These are phyloP conservation scores for Tetradesmus lagerheimii DNA, from an alignment of 139 green algal genomes.

Conservation along the genomic window DNA sequence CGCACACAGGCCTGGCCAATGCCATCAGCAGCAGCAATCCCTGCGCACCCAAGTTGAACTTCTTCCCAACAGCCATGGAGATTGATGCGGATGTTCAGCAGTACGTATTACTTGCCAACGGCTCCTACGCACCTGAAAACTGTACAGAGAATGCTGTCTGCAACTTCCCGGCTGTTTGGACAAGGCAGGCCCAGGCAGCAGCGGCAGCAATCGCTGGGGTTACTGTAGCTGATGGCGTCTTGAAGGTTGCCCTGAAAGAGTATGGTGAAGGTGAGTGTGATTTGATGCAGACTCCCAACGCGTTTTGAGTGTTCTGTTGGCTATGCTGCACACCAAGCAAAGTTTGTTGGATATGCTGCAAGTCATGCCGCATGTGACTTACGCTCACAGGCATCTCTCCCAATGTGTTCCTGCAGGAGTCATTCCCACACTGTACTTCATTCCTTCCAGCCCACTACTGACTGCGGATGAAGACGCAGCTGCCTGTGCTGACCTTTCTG, in stretches of 20 bases:
- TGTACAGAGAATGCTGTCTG: conserved; percentile 14
- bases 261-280: conserved; percentile 8
- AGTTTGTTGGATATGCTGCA: too few species aligned
- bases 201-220: neutral
- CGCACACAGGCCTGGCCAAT: neutral
- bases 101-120: neutral
- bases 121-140: neutral
- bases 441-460: neutral
- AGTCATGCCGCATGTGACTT: neutral
- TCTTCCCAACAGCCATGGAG: conserved; percentile 32
- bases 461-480: neutral
- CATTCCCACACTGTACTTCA: conserved; percentile 5
- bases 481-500: neutral
- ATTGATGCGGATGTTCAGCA: conserved; percentile 14
- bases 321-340: neutral
- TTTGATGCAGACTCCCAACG: too few species aligned
- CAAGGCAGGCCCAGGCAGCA: neutral
- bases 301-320: too few species aligned
- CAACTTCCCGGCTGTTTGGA: conserved; percentile 41
- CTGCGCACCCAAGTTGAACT: conserved; percentile 31
- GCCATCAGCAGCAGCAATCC: conserved; percentile 3
- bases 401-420: neutral
- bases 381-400: neutral
- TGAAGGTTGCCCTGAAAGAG: conserved; percentile 37
- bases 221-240: neutral